Base-by-base conservation (phyloP, 2,329 filamentous ascomycete species). In the Chalara sp. region DNA sequence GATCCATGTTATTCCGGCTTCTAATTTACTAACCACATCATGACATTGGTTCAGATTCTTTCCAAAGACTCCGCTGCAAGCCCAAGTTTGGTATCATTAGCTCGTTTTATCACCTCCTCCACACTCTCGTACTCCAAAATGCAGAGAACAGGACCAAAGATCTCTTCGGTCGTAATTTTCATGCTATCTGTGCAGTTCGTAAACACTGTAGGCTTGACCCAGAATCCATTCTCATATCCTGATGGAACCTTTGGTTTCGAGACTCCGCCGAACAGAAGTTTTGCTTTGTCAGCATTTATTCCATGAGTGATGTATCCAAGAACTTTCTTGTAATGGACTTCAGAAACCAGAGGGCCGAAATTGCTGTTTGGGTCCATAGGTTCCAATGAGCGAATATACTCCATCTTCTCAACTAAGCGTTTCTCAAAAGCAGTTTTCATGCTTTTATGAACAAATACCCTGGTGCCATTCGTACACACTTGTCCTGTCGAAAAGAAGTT, bases 401-500 rank as follows among this genome's bases (percentile, higher is more conserved):
- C 61, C 68, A 95, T 85, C 63, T 89, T 89, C 54, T 84, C 77
- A 1, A 90, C 63, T 1, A 95, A 71, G 0, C 72, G 71, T 60
- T 76, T 73, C 66, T 95, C 88, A 57, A 95, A 91, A 0, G 72
- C 73, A 11, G 70, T 51, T 64, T 90, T 83, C 67, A 89, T 76
- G 37, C 70, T 65, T 33, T 75, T 70, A 0, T 86, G 89, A 3
- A 96, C 78, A 65, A 95, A 95, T 33, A 95, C 89, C 8, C 90
- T 78, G 1, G 90, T 95, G 46, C 90, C 90, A 66, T 95, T 95
- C 47, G 90, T 95, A 76, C 90, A 96, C 47, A 95, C 89, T 69
- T 96, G 90, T 32, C 90, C 90, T 0, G 87, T 87, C 58, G 86
- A 90, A 75, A 87, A 95, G 72, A 95, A 95, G 69, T 95, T 95